Base-by-base conservation (phyloP, 2,329 filamentous ascomycete species). In the Cercospora sp. region DNA sequence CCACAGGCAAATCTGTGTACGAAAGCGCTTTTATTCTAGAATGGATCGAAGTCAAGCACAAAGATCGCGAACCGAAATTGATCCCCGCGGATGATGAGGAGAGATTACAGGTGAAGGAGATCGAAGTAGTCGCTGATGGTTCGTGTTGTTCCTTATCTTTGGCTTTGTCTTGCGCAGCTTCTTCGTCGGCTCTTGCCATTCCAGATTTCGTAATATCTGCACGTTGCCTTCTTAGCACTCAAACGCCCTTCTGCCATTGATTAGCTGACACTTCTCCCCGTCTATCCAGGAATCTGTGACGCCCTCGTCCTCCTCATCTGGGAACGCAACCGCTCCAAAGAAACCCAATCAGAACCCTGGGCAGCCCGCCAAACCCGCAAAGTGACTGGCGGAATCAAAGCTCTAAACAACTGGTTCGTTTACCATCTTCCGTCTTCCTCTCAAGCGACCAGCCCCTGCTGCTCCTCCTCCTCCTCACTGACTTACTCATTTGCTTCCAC, bases 11-110 rank as follows among this genome's bases (percentile, higher is more conserved):
- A 26, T 70, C 77, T 2, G 72, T 80, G 33, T 80, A 79, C 67
- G 79, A 80, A 66, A 78, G 75, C 9, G 75, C 77, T 66, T 79
- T 73, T 65, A 80, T 80, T 65, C 72, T 79, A n/a, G 78, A 80
- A 64, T 80, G 75, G 75, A 68, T 80, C 4, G 77, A 79, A 65
- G 71, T 74, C 10, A 79, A 79, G 61, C 72, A 78, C 39, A 33
- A 30, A 30, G 23, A 30, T 39, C 77, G 77, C 0, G 69, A 74
- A 2, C 72, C 72, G 3, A 66, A 74, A 1, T 69, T 79, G 60
- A 63, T 78, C 7, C 76, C 77, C 0, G 48, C 67, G 0, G 71
- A 76, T 31, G 42, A 73, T 1, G 77, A 79, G 39, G 72, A 72
- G 1, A 69, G 71, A 16, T 66, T 80, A 9, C 74, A 76, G 31